Evolutionary conservation across 1,139 yeast species (phyloP).

Genomic region (Cylindricascospora bacillispora): DNA sequence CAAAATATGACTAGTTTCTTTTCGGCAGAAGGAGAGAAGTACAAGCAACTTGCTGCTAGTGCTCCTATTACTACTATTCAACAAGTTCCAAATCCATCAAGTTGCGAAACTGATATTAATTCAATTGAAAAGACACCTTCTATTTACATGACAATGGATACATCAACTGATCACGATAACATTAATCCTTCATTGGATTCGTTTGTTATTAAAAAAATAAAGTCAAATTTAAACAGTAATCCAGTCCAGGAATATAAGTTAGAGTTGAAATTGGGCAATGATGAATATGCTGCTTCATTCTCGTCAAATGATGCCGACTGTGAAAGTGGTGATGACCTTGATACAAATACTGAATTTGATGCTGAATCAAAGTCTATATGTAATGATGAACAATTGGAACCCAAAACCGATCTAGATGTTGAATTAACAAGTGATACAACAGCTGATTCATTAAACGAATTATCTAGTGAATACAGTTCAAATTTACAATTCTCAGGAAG

Average conservation of each 20-base stretch:
- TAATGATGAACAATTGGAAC: conserved; percentile 1
- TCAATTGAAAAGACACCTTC: too few relatives aligned
- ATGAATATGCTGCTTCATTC: not conserved
- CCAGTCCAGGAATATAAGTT: not conserved
- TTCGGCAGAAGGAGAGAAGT: too few relatives aligned
- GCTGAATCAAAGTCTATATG: too few relatives aligned
- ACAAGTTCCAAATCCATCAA: too few relatives aligned
- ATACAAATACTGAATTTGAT: not conserved
- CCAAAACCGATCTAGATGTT: not conserved
- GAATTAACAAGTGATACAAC: not conserved
- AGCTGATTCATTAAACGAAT: not conserved
- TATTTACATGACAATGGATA: conserved; percentile 1
- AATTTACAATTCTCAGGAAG: not conserved
- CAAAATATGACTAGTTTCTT: not conserved
- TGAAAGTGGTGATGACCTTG: not conserved
- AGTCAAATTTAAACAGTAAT: not conserved
- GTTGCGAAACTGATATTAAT: too few relatives aligned
- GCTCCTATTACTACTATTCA: too few relatives aligned
- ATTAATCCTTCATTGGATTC: not conserved
- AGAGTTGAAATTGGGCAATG: not conserved
- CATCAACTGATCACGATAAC: not conserved
- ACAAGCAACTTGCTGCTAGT: too few relatives aligned
- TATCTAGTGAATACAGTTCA: too few relatives aligned
- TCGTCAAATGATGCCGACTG: not conserved
- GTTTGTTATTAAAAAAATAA: not conserved